Evolutionary conservation across 2,329 filamentous ascomycete genomes (phyloP), one percentile per base, ranked within the genome.

Genomic region (Paecilomyces formosus): DNA sequence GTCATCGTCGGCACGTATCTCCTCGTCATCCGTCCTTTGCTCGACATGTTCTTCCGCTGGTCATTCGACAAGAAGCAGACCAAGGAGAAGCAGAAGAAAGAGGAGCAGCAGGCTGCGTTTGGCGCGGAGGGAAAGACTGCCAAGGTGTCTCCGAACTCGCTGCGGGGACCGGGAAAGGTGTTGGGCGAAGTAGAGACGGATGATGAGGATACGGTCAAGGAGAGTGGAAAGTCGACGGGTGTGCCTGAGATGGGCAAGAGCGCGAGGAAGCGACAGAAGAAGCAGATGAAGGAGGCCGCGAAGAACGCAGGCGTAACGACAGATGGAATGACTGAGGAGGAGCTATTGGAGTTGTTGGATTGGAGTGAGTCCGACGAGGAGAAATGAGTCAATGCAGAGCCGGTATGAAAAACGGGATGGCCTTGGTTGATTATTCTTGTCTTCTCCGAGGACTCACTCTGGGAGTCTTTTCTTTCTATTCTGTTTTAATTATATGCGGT

Each of bases 1-100:
- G 81, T 86, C 62, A 81, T 92, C 63, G 81, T 90, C 35, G 86
- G 88, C 66, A 85, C 82, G 50, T 93, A 92, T 77, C 70, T 85
- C 64, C 18, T 45, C 50, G 82, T 93, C 58, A 68, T 90, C 18
- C 85, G 89, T 1, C 88, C 61, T 2, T 31, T 30, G 2, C 57
- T 62, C 28, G 61, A 62, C 30, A 21, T 88, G 0, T 90, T 89
- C 70, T 69, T 91, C 55, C 78, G 90, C 66, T 88, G 87, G 70
- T 73, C 84, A 33, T 84, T 83, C 15, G 64, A 64, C 52, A 52
- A 57, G 13, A 55, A 60, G 15, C 61, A 59, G 26, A 7, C 33
- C 9, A 62, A 89, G 66, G 82, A 85, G 67, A 79, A 78, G 62
- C 79, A 85, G 67, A 78, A 88, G 69, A 85, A 86, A 66, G 72